Percentiles rank a stretch among this genome's conserved stretches.
phyloP scores from a whole-genome alignment of 208 protist genomes.

The Phytomonas francai region DNA sequence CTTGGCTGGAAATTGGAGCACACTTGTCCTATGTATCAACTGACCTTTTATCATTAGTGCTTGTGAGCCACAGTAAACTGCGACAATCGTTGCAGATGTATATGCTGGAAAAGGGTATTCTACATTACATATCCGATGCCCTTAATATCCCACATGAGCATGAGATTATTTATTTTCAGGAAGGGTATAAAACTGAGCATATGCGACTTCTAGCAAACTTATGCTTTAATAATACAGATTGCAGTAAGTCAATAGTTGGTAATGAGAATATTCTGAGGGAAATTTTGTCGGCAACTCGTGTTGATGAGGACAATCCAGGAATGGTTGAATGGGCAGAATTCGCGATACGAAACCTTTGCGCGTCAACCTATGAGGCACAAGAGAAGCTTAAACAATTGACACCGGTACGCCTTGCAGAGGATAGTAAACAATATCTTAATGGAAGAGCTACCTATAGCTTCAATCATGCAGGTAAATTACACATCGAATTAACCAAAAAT shows the following conservation, averaged over 20 bases:
- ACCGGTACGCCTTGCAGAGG: slow-evolving; percentile 33
- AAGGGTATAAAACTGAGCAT: slow-evolving; percentile 70
- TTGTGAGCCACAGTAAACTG: slow-evolving; percentile 34
- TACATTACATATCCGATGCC: slow-evolving; percentile 49
- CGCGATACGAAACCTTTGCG: slow-evolving; percentile 78
- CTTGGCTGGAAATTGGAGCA: slow-evolving; percentile 66
- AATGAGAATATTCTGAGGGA: slow-evolving; percentile 37
- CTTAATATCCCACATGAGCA: slow-evolving; percentile 58
- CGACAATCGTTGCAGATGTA: slow-evolving; percentile 45
- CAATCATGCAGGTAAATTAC: slow-evolving; percentile 25
- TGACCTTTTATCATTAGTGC: slow-evolving; percentile 51
- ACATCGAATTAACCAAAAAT: slow-evolving; percentile 10
- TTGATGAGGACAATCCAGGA: slow-evolving; percentile 86
- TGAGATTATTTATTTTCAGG: slow-evolving; percentile 66
- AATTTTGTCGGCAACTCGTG: slow-evolving; percentile 59
- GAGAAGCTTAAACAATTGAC: slow-evolving; percentile 53
- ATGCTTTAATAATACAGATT: slow-evolving; percentile 32
- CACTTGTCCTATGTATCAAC: slow-evolving; percentile 42
- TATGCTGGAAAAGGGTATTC: slow-evolving; percentile 35
- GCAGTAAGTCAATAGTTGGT: slow-evolving; percentile 24
- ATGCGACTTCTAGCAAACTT: slow-evolving; percentile 75
- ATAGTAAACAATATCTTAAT: slow-evolving; percentile 41
- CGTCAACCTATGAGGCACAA: slow-evolving; percentile 27
- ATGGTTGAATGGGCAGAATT: slow-evolving; percentile 88
- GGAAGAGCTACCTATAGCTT: slow-evolving; percentile 34